These are phyloP conservation scores for Rhypophila decipiens DNA, from an alignment of 495 filamentous ascomycete species.

Conservation along the genomic window DNA sequence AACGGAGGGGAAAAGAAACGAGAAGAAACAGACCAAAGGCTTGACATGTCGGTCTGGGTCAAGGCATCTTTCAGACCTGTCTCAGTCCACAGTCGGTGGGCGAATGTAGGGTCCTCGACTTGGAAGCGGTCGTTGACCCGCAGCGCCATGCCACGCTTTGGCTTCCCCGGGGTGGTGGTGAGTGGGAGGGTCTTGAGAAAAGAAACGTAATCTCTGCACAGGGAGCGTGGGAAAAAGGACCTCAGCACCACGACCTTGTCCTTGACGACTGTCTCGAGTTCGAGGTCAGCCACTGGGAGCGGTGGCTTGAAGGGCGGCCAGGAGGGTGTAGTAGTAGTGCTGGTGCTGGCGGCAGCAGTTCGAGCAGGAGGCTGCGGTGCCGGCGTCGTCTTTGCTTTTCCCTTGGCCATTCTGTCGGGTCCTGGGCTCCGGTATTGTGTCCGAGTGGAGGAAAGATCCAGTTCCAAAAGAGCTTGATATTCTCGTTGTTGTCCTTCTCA, in stretches of 20 bases:
- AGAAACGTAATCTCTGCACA: slow-evolving; percentile 75
- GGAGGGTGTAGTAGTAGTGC: slow-evolving; percentile 17
- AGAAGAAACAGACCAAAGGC: slow-evolving; percentile 24
- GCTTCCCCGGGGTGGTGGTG: slow-evolving; percentile 73
- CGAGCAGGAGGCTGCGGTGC: background rate
- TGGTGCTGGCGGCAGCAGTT: background rate
- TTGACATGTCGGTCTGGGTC: slow-evolving; percentile 22
- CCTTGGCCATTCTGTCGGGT: background rate
- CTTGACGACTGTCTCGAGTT: slow-evolving; percentile 43
- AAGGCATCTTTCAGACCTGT: slow-evolving; percentile 52
- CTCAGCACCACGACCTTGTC: slow-evolving; percentile 70
- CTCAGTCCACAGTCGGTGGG: slow-evolving; percentile 63
- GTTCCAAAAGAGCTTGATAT: no score
- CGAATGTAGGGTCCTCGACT: slow-evolving; percentile 68
- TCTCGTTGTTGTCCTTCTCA: no score
- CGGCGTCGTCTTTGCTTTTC: background rate
- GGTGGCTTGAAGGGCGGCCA: slow-evolving; percentile 78
- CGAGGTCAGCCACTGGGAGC: slow-evolving; percentile 61
- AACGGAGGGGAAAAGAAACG: background rate
- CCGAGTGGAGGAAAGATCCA: no score
- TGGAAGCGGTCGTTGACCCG: slow-evolving; percentile 91
- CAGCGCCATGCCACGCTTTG: slow-evolving; percentile 78
- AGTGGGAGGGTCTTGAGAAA: slow-evolving; percentile 73
- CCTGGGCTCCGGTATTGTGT: no score
- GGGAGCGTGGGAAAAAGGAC: slow-evolving; percentile 68